Conservation (phyloP, 176 grass and related monocot species). For the Elaeis guineensis region DNA sequence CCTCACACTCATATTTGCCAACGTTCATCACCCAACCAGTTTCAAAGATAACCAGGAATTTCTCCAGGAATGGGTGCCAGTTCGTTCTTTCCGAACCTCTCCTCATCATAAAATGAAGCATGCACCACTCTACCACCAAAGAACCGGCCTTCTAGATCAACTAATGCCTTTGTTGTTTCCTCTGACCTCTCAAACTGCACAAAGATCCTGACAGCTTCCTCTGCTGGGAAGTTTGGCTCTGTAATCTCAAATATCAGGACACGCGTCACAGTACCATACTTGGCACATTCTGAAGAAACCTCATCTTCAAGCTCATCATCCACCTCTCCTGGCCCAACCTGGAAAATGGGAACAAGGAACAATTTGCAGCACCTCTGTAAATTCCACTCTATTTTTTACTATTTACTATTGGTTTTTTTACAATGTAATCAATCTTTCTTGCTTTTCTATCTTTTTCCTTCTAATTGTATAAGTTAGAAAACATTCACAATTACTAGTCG, state of each 20-base stretch:
- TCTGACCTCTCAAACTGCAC: conserved; percentile 75
- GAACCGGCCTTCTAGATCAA: conserved; percentile 74
- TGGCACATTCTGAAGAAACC: conserved; percentile 69
- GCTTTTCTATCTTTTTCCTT: too few relatives aligned
- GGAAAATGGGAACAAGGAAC: not conserved
- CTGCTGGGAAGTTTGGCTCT: conserved; percentile 43
- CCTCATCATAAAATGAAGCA: conserved; percentile 64
- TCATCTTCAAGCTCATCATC: conserved; percentile 94
- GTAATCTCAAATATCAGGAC: conserved; percentile 98
- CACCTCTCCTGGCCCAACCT: conserved; percentile 93
- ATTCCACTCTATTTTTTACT: too few relatives aligned
- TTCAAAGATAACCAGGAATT: conserved; percentile 49
- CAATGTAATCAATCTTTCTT: too few relatives aligned
- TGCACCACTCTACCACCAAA: conserved; percentile 75
- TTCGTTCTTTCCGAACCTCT: conserved; percentile 67
- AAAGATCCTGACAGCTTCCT: conserved; percentile 92
- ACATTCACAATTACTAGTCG: too few relatives aligned
- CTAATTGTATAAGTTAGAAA: too few relatives aligned
- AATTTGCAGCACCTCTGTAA: too few relatives aligned
- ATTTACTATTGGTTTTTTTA: too few relatives aligned
- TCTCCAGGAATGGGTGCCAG: conserved; percentile 79
- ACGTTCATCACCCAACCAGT: not conserved
- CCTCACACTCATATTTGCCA: too few relatives aligned
- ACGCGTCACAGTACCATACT: conserved; percentile 56
- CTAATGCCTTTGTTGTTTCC: conserved; percentile 62